Conservation (phyloP, 2,329 filamentous ascomycete species). For the Tetracladium maxilliforme region DNA sequence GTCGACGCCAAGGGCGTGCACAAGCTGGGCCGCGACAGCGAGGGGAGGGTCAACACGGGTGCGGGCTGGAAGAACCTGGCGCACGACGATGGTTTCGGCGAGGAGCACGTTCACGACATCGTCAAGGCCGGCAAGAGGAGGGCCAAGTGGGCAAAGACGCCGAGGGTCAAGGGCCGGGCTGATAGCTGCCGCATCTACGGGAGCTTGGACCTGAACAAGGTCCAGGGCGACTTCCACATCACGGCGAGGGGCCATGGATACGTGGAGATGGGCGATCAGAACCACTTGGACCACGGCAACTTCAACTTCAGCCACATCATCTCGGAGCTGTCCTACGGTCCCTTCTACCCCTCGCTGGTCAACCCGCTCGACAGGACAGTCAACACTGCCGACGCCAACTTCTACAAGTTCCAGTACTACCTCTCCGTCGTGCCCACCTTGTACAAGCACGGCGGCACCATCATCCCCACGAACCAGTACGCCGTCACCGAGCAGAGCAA, state of each 20-base stretch:
- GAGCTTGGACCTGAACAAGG: conserved; percentile 83
- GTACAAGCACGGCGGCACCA: conserved; percentile 51
- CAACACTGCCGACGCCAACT: conserved; percentile 59
- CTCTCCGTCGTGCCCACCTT: conserved; percentile 87
- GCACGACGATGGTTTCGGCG: conserved; percentile 52
- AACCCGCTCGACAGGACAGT: conserved; percentile 92
- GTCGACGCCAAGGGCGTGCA: conserved; percentile 54
- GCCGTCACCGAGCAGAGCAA: conserved; percentile 83
- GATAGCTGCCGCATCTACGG: conserved; percentile 86
- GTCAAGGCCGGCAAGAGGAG: conserved; percentile 51
- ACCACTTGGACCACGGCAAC: conserved; percentile 72
- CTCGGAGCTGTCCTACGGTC: conserved; percentile 89
- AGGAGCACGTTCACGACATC: conserved; percentile 87
- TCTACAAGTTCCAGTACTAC: conserved; percentile 98
- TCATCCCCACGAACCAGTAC: conserved; percentile 89
- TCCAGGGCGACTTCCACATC: conserved; percentile 96
- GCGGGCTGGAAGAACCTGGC: conserved; percentile 41
- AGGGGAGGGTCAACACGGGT: conserved; percentile 39
- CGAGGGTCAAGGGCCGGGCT: conserved; percentile 38
- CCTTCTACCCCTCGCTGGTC: conserved; percentile 85
- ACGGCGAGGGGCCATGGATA: conserved; percentile 95
- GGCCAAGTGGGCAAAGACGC: conserved; percentile 63
- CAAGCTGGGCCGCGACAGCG: conserved; percentile 36
- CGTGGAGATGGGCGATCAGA: conserved; percentile 47
- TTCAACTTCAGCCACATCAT: conserved; percentile 99